Percentiles rank a stretch among this genome's conserved stretches.
Evolutionary conservation across 164 flowering plant species (phyloP).

Genomic region (Chloranthus sessilifolius): DNA sequence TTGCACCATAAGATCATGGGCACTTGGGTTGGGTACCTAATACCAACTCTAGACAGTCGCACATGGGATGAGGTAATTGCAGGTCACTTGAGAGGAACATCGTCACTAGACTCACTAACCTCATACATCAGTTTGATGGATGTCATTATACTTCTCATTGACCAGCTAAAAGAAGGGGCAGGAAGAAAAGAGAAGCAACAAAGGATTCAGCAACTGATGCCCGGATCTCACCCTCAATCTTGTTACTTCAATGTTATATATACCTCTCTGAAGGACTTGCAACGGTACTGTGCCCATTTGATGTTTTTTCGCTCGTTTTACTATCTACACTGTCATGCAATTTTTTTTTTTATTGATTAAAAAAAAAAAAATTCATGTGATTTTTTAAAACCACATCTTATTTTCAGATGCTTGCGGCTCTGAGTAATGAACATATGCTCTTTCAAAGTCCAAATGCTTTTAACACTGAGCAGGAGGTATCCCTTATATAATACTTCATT

Average conservation of each 20-base stretch:
- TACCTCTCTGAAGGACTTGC: constrained; percentile 86
- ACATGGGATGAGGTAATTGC: too few species aligned
- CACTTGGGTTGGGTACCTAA: too few species aligned
- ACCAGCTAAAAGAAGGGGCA: constrained; percentile 73
- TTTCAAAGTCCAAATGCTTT: constrained; percentile 43
- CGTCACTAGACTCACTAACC: too few species aligned
- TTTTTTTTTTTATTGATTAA: not conserved
- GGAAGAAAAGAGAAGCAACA: constrained; percentile 61
- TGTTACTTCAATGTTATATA: constrained; percentile 74
- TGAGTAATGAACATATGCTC: constrained; percentile 55
- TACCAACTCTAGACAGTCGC: too few species aligned
- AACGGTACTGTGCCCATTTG: constrained; percentile 40
- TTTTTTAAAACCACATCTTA: not conserved
- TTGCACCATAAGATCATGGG: too few species aligned
- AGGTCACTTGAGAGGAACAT: too few species aligned
- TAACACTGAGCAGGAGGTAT: constrained; percentile 89
- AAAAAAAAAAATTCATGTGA: not conserved
- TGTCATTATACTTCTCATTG: constrained; percentile 6
- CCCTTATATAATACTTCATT: not conserved
- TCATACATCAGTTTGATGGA: too few species aligned
- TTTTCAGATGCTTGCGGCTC: constrained; percentile 89
- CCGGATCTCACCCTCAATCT: constrained; percentile 49
- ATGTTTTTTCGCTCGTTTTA: too few species aligned
- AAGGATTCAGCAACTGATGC: constrained; percentile 53
- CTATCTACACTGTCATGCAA: too few species aligned